phyloP scores from a whole-genome alignment of 148 eudicot species.

The Fagopyrum tataricum region DNA sequence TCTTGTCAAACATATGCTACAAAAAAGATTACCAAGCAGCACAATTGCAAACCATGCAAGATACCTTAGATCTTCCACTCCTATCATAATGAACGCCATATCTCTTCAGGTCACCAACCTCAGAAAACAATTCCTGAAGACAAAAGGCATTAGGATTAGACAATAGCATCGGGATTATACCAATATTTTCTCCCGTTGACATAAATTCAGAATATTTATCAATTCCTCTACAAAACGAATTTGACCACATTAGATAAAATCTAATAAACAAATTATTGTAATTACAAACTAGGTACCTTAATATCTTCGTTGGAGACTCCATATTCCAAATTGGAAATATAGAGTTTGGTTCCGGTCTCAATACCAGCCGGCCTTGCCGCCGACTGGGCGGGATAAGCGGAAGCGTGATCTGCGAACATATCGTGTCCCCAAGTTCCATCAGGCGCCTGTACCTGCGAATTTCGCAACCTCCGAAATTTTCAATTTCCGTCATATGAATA shows the following conservation, averaged over 20 bases:
- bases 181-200: no score
- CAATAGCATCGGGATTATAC: neutral
- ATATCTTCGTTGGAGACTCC: slow-evolving; percentile 90
- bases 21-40: neutral
- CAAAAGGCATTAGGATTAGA: neutral
- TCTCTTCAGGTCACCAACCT: slow-evolving; percentile 38
- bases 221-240: no score
- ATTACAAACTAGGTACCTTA: slow-evolving; percentile 43
- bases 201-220: no score
- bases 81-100: slow-evolving; percentile 35
- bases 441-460: slow-evolving; percentile 44
- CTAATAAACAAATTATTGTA: neutral
- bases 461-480: slow-evolving; percentile 6
- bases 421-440: slow-evolving; percentile 69
- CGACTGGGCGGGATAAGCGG: slow-evolving; percentile 15
- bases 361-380: slow-evolving; percentile 23
- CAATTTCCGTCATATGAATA: neutral
- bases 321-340: slow-evolving; percentile 79
- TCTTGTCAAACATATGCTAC: slow-evolving; percentile 21
- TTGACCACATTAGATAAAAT: neutral
- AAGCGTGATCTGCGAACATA: slow-evolving; percentile 46
- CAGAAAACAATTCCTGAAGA: slow-evolving; percentile 35
- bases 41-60: slow-evolving; percentile 3
- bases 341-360: slow-evolving; percentile 92
- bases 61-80: slow-evolving; percentile 50